Evolutionary conservation across 2,329 filamentous ascomycete species (phyloP).

Genomic region (Cytospora piceae): DNA sequence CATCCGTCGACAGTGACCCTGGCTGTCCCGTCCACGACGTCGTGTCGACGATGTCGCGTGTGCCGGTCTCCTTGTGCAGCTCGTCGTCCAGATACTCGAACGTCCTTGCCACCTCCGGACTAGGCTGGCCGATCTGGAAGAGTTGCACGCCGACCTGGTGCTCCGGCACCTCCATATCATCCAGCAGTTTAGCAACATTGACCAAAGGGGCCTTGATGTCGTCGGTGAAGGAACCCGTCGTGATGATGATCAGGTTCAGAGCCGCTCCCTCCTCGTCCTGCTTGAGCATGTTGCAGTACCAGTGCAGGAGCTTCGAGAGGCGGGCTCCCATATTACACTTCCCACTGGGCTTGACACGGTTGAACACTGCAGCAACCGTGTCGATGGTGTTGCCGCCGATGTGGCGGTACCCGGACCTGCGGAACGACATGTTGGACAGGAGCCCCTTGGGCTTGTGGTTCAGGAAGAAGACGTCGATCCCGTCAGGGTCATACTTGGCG

Average conservation of each 20-base stretch:
- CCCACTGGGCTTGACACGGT: constrained; percentile 35
- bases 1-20: constrained; percentile 31
- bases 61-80: constrained; percentile 32
- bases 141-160: constrained; percentile 35
- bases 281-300: constrained; percentile 38
- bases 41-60: constrained; percentile 33
- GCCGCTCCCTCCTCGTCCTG: constrained; percentile 36
- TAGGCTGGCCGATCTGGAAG: constrained; percentile 33
- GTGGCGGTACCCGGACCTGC: constrained; percentile 33
- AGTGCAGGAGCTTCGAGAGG: constrained; percentile 35
- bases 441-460: constrained; percentile 31
- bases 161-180: constrained; percentile 32
- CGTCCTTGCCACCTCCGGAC: constrained; percentile 28
- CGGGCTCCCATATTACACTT: constrained; percentile 38
- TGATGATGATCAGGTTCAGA: constrained; percentile 38
- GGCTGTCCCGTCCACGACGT: constrained; percentile 27
- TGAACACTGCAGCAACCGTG: constrained; percentile 35
- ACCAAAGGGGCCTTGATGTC: constrained; percentile 32
- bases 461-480: constrained; percentile 31
- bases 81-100: constrained; percentile 34
- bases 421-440: constrained; percentile 30
- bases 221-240: constrained; percentile 33
- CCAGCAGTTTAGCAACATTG: constrained; percentile 31
- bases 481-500: constrained; percentile 30
- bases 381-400: constrained; percentile 34